These are phyloP conservation scores for Millerago galiae DNA, from an alignment of 805 yeast species.

Conservation along the genomic window DNA sequence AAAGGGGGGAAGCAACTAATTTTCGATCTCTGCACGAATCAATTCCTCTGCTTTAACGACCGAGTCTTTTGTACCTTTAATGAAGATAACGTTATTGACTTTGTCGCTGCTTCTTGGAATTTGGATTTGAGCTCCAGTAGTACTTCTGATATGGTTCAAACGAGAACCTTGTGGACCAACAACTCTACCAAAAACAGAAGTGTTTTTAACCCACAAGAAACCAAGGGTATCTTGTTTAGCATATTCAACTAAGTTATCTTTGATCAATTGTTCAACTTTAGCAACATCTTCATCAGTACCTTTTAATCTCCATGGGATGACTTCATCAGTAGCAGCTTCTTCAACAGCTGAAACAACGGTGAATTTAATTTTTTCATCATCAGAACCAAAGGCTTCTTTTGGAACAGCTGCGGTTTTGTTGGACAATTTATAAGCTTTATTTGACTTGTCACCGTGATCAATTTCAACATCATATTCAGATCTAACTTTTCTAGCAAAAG, in stretches of 20 bases:
- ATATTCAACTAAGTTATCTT: constrained; percentile 42
- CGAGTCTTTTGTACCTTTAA: constrained; percentile 54
- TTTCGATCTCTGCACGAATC: constrained; percentile 21
- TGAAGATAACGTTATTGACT: constrained; percentile 44
- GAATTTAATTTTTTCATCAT: constrained; percentile 35
- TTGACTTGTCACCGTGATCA: constrained; percentile 45
- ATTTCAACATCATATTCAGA: constrained; percentile 50
- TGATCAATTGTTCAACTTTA: constrained; percentile 46
- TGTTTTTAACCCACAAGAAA: constrained; percentile 54
- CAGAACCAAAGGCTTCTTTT: constrained; percentile 37
- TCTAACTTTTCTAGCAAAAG: constrained; percentile 48
- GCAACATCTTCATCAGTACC: constrained; percentile 45
- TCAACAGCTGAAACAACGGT: constrained; percentile 34
- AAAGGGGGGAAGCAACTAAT: constrained; percentile 1
- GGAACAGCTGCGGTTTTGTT: constrained; percentile 41
- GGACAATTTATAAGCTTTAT: constrained; percentile 46
- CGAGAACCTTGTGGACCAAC: constrained; percentile 75
- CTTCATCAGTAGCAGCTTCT: constrained; percentile 21
- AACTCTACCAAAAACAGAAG: constrained; percentile 49
- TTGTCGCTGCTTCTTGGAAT: constrained; percentile 57
- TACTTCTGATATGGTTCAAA: constrained; percentile 53
- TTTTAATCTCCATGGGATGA: constrained; percentile 63
- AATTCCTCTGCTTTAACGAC: constrained; percentile 43
- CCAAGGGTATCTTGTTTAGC: constrained; percentile 43
- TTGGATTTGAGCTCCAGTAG: constrained; percentile 50